A percentile compares a stretch with the other conserved stretches of the same genome.
Evolutionary conservation across 208 protist genomes (phyloP).

Genomic region (Crithidia acanthocephali): DNA sequence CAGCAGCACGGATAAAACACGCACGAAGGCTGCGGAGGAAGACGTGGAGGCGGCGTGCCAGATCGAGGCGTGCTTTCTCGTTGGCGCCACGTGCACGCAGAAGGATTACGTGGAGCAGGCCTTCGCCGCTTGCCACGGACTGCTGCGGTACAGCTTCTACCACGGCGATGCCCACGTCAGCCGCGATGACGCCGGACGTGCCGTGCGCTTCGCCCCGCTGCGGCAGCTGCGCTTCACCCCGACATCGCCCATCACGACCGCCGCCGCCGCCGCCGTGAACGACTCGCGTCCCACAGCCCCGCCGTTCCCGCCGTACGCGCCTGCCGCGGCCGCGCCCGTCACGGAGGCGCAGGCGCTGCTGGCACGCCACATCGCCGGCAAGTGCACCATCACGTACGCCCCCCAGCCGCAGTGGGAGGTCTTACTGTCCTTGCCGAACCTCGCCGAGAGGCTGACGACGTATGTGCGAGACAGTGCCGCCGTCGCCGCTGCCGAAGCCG

Average conservation of each 20-base stretch:
- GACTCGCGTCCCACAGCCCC: neutral
- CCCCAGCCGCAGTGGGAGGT: constrained; percentile 29
- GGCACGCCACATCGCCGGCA: constrained; percentile 5
- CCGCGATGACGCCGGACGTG: constrained; percentile 30
- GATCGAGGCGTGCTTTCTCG: constrained; percentile 24
- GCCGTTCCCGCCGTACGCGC: neutral
- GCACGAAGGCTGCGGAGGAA: neutral
- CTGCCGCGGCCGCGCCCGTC: neutral
- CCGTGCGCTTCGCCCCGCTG: constrained; percentile 31
- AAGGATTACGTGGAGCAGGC: constrained; percentile 15
- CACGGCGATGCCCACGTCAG: constrained; percentile 27
- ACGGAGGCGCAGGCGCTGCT: constrained; percentile 23
- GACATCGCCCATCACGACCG: neutral
- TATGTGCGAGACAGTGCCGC: constrained; percentile 3
- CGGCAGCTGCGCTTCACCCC: constrained; percentile 10
- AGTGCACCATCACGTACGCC: neutral
- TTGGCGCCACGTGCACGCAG: constrained; percentile 11
- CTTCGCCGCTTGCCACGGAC: constrained; percentile 11
- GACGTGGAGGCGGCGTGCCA: neutral
- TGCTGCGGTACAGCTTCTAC: constrained; percentile 42
- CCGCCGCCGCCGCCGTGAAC: neutral
- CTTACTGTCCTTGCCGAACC: constrained; percentile 3
- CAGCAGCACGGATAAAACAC: constrained; percentile 14
- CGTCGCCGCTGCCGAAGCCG: constrained; percentile 13
- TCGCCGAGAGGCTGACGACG: constrained; percentile 1